Evolutionary conservation across 2,329 filamentous ascomycete species (phyloP).

Genomic region (Allantophomopsis cytisporea): DNA sequence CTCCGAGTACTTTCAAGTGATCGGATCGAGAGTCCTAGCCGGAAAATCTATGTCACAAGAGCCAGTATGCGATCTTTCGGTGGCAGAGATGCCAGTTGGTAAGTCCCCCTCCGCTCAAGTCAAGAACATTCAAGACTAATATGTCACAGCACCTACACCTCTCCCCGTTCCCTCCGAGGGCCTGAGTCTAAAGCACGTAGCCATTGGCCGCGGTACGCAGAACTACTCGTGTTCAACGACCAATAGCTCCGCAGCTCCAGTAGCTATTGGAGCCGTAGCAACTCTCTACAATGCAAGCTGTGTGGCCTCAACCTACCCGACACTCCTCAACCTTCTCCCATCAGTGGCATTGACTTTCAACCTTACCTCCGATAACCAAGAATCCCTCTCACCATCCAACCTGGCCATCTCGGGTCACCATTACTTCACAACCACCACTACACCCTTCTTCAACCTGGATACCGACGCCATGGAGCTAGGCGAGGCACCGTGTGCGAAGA

Average conservation of each 20-base stretch:
- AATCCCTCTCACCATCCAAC: slow-evolving; percentile 39
- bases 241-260: slow-evolving; percentile 47
- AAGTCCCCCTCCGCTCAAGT: slow-evolving; percentile 12
- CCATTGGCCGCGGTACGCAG: slow-evolving; percentile 77
- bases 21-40: slow-evolving; percentile 39
- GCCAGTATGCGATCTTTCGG: slow-evolving; percentile 39
- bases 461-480: slow-evolving; percentile 40
- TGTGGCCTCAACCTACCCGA: slow-evolving; percentile 54
- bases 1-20: slow-evolving; percentile 45
- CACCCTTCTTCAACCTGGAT: slow-evolving; percentile 71
- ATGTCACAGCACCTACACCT: slow-evolving; percentile 32
- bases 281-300: slow-evolving; percentile 83
- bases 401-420: slow-evolving; percentile 61
- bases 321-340: slow-evolving; percentile 51
- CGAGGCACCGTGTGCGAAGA: slow-evolving; percentile 48
- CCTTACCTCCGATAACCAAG: slow-evolving; percentile 24
- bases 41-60: slow-evolving; percentile 25
- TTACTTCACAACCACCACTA: slow-evolving; percentile 60
- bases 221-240: slow-evolving; percentile 76
- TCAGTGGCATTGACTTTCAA: slow-evolving; percentile 55
- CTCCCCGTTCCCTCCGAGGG: slow-evolving; percentile 48
- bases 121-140: slow-evolving; percentile 9
- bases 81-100: slow-evolving; percentile 36
- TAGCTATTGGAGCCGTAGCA: slow-evolving; percentile 60
- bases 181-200: slow-evolving; percentile 60